Evolutionary conservation across 148 eudicot genomes (phyloP).

Genomic region (Suaeda aralocaspica): DNA sequence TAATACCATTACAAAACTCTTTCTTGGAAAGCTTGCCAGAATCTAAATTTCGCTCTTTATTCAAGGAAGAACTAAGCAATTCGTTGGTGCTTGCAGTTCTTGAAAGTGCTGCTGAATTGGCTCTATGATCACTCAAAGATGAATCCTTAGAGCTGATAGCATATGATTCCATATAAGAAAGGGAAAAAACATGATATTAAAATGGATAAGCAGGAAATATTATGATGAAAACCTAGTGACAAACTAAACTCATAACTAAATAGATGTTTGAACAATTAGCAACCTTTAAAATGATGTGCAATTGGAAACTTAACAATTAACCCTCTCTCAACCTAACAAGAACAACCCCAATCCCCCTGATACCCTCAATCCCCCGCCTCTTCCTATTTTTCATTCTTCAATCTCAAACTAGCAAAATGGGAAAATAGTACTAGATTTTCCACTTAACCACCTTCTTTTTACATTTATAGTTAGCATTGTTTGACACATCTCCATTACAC

Average conservation of each 20-base stretch:
- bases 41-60: conserved; percentile 52
- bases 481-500: no score
- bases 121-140: conserved; percentile 65
- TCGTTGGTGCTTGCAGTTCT: conserved; percentile 59
- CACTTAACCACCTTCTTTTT: background rate
- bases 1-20: conserved; percentile 34
- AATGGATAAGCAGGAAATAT: background rate
- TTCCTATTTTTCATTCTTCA: background rate
- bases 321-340: background rate
- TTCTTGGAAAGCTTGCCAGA: conserved; percentile 33
- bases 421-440: background rate
- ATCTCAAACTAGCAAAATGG: background rate
- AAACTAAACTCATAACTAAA: background rate
- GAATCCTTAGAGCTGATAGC: conserved; percentile 47
- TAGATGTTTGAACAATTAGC: no score
- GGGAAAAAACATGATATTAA: background rate
- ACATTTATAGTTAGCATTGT: background rate
- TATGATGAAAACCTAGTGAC: background rate
- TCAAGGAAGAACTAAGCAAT: conserved; percentile 29
- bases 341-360: background rate
- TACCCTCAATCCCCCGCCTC: background rate
- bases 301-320: background rate
- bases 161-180: conserved; percentile 15
- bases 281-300: background rate
- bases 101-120: conserved; percentile 55